A percentile compares a stretch with the other conserved stretches of the same genome.
These are phyloP conservation scores for Solanum piurae DNA, from an alignment of 257 asterid genomes.

Conservation along the genomic window DNA sequence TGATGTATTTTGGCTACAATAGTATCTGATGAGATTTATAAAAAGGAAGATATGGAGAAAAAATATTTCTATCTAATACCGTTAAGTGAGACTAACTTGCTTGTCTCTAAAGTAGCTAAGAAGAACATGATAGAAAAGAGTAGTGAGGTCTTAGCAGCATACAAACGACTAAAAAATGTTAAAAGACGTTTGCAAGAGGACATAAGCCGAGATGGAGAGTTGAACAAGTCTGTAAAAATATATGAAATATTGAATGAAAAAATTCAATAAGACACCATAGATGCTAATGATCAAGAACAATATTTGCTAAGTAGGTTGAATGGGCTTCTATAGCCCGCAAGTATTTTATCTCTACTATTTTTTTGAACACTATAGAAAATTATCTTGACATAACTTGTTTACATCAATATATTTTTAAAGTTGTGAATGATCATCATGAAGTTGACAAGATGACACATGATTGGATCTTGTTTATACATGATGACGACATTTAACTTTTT, in stretches of 20 bases:
- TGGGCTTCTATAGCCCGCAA: conserved; percentile 9
- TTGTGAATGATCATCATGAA: neutral
- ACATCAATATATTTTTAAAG: neutral
- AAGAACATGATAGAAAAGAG: conserved; percentile 14
- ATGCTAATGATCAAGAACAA: conserved; percentile 6
- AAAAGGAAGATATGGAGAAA: conserved; percentile 1
- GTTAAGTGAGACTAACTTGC: neutral
- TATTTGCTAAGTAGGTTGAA: conserved; percentile 15
- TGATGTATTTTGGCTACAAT: conserved; percentile 21
- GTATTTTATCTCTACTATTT: neutral
- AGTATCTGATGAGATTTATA: conserved; percentile 3
- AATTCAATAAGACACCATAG: neutral
- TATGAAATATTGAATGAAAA: conserved; percentile 2
- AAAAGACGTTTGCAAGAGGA: neutral
- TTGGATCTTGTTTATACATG: neutral
- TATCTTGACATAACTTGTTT: neutral
- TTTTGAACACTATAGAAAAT: neutral
- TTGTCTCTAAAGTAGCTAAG: conserved; percentile 2
- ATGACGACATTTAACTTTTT: neutral
- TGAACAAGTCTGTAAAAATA: conserved; percentile 6
- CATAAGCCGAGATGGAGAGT: neutral
- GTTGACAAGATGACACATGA: neutral
- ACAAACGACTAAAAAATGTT: conserved; percentile 8
- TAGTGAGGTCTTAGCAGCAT: conserved; percentile 15
- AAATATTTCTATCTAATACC: neutral